phyloP scores from a whole-genome alignment of 2,329 filamentous ascomycete species.

The Magnaporthiopsis poae region DNA sequence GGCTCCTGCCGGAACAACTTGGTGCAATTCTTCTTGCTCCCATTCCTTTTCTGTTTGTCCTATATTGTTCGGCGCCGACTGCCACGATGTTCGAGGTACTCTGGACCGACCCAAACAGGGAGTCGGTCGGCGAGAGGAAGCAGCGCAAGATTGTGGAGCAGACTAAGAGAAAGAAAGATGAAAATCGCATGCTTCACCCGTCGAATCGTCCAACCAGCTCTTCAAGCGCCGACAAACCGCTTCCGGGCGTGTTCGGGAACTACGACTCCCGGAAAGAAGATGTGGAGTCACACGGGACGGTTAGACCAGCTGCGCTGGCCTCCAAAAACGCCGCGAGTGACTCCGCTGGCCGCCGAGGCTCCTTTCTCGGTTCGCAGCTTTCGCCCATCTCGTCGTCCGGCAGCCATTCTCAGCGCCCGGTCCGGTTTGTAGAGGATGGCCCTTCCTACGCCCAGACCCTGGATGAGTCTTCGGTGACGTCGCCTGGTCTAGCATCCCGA shows the following conservation, averaged over 20 bases:
- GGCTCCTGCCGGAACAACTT: background rate
- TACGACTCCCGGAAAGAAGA: background rate
- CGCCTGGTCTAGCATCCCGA: conserved; percentile 22
- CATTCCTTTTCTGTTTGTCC: background rate
- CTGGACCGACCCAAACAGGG: conserved; percentile 46
- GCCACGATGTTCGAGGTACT: conserved; percentile 47
- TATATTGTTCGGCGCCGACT: background rate
- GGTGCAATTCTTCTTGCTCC: background rate
- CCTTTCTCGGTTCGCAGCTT: background rate
- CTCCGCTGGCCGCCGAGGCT: background rate
- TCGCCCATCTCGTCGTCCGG: conserved; percentile 1
- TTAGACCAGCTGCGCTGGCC: background rate
- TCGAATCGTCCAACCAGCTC: conserved; percentile 2
- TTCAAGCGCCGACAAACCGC: conserved; percentile 1
- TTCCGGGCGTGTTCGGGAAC: background rate
- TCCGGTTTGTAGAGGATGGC: background rate
- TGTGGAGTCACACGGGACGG: background rate
- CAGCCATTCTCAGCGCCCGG: background rate
- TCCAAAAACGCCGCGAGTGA: background rate
- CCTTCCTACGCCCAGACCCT: conserved; percentile 2
- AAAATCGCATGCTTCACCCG: conserved; percentile 11
- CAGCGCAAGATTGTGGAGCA: conserved; percentile 36
- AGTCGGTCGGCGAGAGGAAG: conserved; percentile 43
- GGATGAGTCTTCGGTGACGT: conserved; percentile 3
- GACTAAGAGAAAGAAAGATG: conserved; percentile 18